These are phyloP conservation scores for Crithidia sp. DNA, from an alignment of 208 protist genomes.

Conservation along the genomic window DNA sequence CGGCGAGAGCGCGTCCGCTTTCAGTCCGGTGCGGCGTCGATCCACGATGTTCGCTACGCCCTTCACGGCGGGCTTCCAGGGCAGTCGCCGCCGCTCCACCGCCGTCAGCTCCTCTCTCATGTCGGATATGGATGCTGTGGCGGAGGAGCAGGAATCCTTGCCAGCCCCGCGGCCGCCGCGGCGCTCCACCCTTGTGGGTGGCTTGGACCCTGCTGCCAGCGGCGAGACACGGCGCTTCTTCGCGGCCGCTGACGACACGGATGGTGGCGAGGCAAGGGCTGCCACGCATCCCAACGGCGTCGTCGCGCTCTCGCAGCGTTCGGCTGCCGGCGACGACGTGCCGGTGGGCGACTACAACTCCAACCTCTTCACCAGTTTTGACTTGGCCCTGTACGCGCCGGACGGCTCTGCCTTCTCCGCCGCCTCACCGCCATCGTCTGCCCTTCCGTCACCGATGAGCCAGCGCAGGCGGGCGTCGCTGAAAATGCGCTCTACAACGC, in stretches of 20 bases:
- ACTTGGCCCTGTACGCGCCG: not conserved
- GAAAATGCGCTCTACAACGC: conserved; percentile 6
- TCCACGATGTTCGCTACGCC: not conserved
- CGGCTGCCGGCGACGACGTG: not conserved
- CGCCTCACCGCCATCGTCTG: not conserved
- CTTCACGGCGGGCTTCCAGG: not conserved
- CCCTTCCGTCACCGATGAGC: not conserved
- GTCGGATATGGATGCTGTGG: not conserved
- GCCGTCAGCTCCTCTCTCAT: not conserved
- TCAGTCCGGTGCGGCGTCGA: not conserved
- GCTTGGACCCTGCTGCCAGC: not conserved
- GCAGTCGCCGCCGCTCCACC: not conserved
- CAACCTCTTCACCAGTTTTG: conserved; percentile 1
- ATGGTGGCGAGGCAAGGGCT: not conserved
- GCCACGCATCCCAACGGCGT: not conserved
- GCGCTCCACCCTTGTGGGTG: conserved; percentile 5
- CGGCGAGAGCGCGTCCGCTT: not conserved
- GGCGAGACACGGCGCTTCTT: not conserved
- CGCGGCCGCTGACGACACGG: not conserved
- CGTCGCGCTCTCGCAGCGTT: too few relatives aligned
- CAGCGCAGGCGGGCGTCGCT: not conserved
- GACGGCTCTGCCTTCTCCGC: not conserved
- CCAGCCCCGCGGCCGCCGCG: not conserved
- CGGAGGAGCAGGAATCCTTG: not conserved
- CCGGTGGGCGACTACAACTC: not conserved